Evolutionary conservation across 2,329 filamentous ascomycete species (phyloP).

Genomic region (Penicillium freii): DNA sequence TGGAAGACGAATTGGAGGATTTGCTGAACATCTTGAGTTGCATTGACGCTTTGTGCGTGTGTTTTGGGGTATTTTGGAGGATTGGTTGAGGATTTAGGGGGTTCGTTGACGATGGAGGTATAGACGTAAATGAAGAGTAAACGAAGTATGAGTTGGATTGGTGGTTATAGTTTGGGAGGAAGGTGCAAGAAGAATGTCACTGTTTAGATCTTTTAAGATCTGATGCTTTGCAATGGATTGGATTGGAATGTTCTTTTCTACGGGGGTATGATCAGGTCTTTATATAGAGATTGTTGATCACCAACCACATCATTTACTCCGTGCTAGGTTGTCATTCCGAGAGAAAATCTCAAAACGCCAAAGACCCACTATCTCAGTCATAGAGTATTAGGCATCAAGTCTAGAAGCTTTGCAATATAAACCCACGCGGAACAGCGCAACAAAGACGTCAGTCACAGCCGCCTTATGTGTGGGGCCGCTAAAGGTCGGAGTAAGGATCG

Average conservation of each 20-base stretch:
- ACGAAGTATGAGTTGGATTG: background rate
- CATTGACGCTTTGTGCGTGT: background rate
- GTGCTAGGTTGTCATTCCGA: background rate
- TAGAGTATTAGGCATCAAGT: background rate
- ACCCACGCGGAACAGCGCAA: background rate
- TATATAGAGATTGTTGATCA: slow-evolving; percentile 3
- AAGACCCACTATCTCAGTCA: background rate
- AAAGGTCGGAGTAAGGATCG: slow-evolving; percentile 3
- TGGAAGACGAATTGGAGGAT: slow-evolving; percentile 13
- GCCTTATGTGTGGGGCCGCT: background rate
- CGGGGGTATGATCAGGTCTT: background rate
- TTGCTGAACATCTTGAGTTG: slow-evolving; percentile 13
- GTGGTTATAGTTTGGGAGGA: background rate
- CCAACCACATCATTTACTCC: background rate
- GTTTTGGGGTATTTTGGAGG: background rate
- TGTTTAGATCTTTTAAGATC: background rate
- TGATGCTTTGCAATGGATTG: background rate
- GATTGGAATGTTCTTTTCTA: background rate
- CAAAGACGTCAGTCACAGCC: slow-evolving; percentile 1
- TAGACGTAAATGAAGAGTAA: background rate
- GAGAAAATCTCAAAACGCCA: background rate
- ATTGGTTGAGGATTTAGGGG: background rate
- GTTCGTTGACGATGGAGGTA: background rate
- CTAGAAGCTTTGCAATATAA: background rate
- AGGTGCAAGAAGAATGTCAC: background rate